These are phyloP conservation scores for Mycena sp. DNA, from an alignment of 1,284 basidiomycete species.

Conservation along the genomic window DNA sequence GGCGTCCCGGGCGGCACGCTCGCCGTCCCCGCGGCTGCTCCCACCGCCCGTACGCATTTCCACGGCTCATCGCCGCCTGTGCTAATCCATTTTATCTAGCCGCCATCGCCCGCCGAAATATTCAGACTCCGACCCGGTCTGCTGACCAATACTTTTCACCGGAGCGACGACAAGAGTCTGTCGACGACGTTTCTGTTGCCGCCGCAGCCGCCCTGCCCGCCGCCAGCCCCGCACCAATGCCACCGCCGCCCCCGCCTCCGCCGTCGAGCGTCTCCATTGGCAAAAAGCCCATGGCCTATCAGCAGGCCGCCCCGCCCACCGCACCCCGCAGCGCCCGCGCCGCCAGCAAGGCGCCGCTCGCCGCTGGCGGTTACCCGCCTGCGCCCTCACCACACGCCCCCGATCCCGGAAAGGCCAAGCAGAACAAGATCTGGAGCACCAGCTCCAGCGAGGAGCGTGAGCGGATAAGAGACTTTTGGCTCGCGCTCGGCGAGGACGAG, in stretches of 20 bases:
- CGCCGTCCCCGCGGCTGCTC: no score
- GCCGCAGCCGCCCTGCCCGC: no score
- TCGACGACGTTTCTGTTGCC: no score
- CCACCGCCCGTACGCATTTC: no score
- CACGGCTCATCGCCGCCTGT: no score
- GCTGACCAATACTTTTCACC: conserved; percentile 28
- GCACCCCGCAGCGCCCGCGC: conserved; percentile 60
- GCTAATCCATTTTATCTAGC: no score
- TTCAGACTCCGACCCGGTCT: neutral
- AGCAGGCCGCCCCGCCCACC: conserved; percentile 43
- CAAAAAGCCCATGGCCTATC: conserved; percentile 60
- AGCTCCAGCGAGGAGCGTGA: conserved; percentile 93
- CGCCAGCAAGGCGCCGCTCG: conserved; percentile 76
- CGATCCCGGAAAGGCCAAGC: conserved; percentile 53
- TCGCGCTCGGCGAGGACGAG: conserved; percentile 88
- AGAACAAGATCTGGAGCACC: conserved; percentile 89
- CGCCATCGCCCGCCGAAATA: neutral
- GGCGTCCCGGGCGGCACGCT: no score
- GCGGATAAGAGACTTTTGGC: conserved; percentile 98
- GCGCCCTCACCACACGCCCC: conserved; percentile 46
- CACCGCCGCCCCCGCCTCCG: conserved; percentile 39
- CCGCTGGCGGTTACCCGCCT: conserved; percentile 50
- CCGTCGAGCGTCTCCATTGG: conserved; percentile 57
- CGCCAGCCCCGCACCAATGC: no score
- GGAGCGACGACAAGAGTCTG: neutral